These are phyloP conservation scores for Peronospora destructor DNA, from an alignment of 352 stramenopile species.

Conservation along the genomic window DNA sequence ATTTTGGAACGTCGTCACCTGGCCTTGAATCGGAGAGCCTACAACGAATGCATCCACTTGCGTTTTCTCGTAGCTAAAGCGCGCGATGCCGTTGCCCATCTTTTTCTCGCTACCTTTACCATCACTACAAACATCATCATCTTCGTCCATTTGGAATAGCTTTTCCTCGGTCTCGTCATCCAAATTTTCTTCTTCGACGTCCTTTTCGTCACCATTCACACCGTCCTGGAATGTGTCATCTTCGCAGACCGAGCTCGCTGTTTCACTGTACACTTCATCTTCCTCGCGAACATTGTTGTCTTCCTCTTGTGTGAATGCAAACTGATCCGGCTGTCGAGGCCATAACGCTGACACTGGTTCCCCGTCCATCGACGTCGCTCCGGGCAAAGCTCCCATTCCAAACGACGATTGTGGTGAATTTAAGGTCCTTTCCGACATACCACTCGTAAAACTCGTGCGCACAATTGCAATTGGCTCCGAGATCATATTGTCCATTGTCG, in stretches of 20 bases:
- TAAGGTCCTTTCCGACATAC: constrained; percentile 29
- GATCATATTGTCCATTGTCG: constrained; percentile 42
- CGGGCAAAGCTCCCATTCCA: constrained; percentile 52
- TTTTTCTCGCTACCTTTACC: constrained; percentile 11
- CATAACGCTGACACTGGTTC: constrained; percentile 69
- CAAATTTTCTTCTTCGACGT: constrained; percentile 20
- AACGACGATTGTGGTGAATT: constrained; percentile 67
- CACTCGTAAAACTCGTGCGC: constrained; percentile 19
- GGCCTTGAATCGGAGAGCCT: constrained; percentile 17
- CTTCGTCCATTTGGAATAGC: constrained; percentile 58
- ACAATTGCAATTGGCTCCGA: constrained; percentile 48
- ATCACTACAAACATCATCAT: constrained; percentile 17
- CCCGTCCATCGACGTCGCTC: constrained; percentile 55
- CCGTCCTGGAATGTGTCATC: constrained; percentile 52
- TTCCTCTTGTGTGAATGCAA: constrained; percentile 81
- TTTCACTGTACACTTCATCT: constrained; percentile 80
- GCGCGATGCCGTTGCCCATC: constrained; percentile 14
- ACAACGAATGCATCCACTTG: constrained; percentile 13
- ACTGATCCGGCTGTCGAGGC: constrained; percentile 75
- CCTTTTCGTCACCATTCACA: constrained; percentile 25
- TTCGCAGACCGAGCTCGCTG: constrained; percentile 56
- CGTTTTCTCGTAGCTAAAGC: constrained; percentile 10
- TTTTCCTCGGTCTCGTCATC: constrained; percentile 33
- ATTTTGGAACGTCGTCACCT: constrained; percentile 27
- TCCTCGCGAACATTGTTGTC: constrained; percentile 47